phyloP scores from a whole-genome alignment of 2,329 filamentous ascomycete genomes.

The Macroventuria anomochaeta region DNA sequence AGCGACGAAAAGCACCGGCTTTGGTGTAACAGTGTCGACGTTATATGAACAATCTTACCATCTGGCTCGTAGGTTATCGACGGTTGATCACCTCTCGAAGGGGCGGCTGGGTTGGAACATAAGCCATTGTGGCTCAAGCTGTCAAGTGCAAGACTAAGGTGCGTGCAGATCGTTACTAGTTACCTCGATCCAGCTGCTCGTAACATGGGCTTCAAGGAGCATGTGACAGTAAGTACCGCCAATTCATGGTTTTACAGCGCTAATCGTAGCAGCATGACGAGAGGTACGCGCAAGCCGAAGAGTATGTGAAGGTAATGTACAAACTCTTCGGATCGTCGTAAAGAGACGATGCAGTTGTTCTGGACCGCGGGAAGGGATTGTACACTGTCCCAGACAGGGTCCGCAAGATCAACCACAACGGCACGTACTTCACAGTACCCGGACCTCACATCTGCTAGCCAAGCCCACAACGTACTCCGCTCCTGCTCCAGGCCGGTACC shows the following conservation, averaged over 20 bases:
- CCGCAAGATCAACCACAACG: constrained; percentile 70
- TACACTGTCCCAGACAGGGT: constrained; percentile 67
- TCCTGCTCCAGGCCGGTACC: constrained; percentile 74
- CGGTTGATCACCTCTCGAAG: constrained; percentile 70
- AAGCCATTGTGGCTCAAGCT: constrained; percentile 10
- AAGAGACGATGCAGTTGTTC: constrained; percentile 69
- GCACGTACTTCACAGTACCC: constrained; percentile 69
- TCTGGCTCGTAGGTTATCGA: constrained; percentile 68
- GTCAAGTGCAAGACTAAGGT: background rate
- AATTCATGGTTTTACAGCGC: constrained; percentile 62
- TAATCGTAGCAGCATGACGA: constrained; percentile 64
- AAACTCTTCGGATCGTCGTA: constrained; percentile 73
- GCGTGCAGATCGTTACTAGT: constrained; percentile 66
- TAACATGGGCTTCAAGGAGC: constrained; percentile 65
- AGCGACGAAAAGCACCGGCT: constrained; percentile 69
- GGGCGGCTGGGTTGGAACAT: constrained; percentile 55
- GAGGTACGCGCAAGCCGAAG: constrained; percentile 70
- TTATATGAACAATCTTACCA: constrained; percentile 75
- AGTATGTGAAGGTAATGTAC: constrained; percentile 72
- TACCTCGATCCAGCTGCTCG: constrained; percentile 71
- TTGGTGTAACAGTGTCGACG: constrained; percentile 71
- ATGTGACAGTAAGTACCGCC: constrained; percentile 62
- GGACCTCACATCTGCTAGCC: constrained; percentile 70
- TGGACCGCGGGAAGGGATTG: constrained; percentile 63
- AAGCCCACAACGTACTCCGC: constrained; percentile 70